Conservation (phyloP, 306 rosid species). For the Sicyos baderoa region DNA sequence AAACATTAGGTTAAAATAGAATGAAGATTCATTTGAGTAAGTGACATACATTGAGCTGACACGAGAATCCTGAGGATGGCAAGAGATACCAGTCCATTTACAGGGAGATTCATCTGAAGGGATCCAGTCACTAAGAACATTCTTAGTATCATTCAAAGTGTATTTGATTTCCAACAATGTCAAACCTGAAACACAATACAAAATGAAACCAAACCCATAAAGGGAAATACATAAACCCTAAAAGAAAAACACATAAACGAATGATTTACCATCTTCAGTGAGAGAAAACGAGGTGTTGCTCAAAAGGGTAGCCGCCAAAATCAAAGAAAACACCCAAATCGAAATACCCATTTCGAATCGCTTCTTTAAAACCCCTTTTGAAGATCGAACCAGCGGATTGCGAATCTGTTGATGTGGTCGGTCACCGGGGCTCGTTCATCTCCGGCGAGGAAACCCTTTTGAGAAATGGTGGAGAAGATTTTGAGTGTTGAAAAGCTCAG, state of each 20-base stretch:
- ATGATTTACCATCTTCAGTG: slow-evolving; percentile 59
- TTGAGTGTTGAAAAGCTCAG: background rate
- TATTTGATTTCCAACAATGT: slow-evolving; percentile 69
- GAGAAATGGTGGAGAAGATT: background rate
- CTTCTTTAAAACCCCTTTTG: background rate
- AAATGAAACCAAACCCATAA: background rate
- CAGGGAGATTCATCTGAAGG: slow-evolving; percentile 72
- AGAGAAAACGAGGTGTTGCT: slow-evolving; percentile 51
- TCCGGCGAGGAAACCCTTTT: background rate
- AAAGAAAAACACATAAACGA: background rate
- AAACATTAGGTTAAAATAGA: background rate
- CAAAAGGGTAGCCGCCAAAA: slow-evolving; percentile 27
- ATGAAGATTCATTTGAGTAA: background rate
- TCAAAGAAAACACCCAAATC: slow-evolving; percentile 29
- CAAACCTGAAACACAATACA: slow-evolving; percentile 38
- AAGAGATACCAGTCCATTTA: slow-evolving; percentile 84
- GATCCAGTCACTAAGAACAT: slow-evolving; percentile 66
- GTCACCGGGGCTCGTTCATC: slow-evolving; percentile 1
- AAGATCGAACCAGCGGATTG: background rate
- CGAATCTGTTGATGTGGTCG: background rate
- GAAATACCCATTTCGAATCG: slow-evolving; percentile 36
- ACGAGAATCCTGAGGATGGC: slow-evolving; percentile 63
- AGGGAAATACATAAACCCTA: background rate
- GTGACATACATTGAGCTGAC: slow-evolving; percentile 63
- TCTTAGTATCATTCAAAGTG: slow-evolving; percentile 57